These are phyloP conservation scores for Astrephomene gubernaculifera DNA, from an alignment of 139 green algal species.

Conservation along the genomic window DNA sequence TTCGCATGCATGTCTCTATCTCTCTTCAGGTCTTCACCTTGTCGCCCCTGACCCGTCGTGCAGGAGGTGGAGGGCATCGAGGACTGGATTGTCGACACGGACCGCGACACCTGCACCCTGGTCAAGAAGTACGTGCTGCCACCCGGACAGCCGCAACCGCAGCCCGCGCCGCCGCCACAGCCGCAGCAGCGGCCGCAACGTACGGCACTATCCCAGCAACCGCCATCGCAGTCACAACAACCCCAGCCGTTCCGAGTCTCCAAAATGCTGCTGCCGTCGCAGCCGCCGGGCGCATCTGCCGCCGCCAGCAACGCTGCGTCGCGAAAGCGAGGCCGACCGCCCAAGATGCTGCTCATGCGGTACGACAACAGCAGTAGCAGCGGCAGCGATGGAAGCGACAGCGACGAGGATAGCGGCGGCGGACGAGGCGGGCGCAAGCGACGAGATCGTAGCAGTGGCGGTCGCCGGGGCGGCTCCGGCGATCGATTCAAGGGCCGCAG, in stretches of 20 bases:
- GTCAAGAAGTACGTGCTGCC: conserved; percentile 39
- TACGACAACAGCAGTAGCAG: background rate
- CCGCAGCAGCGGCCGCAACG: background rate
- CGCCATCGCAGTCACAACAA: background rate
- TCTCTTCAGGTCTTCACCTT: too few species aligned
- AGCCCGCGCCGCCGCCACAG: background rate
- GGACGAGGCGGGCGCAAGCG: background rate
- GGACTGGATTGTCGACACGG: conserved; percentile 35
- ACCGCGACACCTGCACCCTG: conserved; percentile 24
- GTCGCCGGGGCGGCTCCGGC: background rate
- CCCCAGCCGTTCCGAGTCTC: background rate
- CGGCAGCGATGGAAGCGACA: background rate
- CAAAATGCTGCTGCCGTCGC: background rate
- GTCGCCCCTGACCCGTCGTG: too few species aligned
- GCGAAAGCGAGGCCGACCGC: background rate
- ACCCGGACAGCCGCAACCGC: conserved; percentile 14
- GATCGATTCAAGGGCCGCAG: background rate
- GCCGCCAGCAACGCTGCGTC: background rate
- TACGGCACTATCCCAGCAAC: background rate
- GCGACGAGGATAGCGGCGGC: background rate
- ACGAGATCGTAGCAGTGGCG: background rate
- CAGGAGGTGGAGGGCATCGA: conserved; percentile 39
- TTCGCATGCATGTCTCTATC: too few species aligned
- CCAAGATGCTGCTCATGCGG: background rate
- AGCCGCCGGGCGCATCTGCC: background rate